Evolutionary conservation across 352 stramenopile species (phyloP).

Genomic region (Globisporangium spinosum): DNA sequence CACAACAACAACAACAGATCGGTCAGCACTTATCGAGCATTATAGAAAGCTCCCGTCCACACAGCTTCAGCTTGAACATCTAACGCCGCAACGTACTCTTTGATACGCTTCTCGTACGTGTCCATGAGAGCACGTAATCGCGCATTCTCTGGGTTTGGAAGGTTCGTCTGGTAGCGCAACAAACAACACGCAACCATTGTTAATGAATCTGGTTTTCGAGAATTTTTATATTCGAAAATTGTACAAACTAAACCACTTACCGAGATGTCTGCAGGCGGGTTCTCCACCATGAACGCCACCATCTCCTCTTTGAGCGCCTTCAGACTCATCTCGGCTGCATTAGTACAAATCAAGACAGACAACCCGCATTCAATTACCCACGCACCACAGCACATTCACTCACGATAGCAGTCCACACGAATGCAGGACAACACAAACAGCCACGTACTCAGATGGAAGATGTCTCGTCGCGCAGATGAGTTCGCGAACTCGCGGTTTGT

Average conservation of each 20-base stretch:
- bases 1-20: neutral
- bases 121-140: constrained; percentile 48
- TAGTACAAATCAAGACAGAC: neutral
- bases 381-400: neutral
- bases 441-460: constrained; percentile 58
- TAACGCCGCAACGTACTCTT: constrained; percentile 24
- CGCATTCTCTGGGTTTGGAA: constrained; percentile 62
- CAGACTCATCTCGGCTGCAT: constrained; percentile 50
- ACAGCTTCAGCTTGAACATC: neutral
- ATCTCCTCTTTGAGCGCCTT: constrained; percentile 63
- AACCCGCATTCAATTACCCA: neutral
- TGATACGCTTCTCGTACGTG: constrained; percentile 39
- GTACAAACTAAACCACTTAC: constrained; percentile 20
- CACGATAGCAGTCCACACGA: neutral
- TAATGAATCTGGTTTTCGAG: neutral
- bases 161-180: constrained; percentile 25
- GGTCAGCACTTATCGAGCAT: neutral
- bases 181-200: neutral
- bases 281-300: constrained; percentile 50
- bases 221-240: neutral
- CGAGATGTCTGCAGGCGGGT: constrained; percentile 42
- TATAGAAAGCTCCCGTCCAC: neutral
- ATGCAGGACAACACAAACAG: neutral
- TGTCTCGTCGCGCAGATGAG: constrained; percentile 50
- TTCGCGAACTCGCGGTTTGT: constrained; percentile 64